Evolutionary conservation across 179 eudicot genomes (phyloP).

Genomic region (Spergularia azorica): DNA sequence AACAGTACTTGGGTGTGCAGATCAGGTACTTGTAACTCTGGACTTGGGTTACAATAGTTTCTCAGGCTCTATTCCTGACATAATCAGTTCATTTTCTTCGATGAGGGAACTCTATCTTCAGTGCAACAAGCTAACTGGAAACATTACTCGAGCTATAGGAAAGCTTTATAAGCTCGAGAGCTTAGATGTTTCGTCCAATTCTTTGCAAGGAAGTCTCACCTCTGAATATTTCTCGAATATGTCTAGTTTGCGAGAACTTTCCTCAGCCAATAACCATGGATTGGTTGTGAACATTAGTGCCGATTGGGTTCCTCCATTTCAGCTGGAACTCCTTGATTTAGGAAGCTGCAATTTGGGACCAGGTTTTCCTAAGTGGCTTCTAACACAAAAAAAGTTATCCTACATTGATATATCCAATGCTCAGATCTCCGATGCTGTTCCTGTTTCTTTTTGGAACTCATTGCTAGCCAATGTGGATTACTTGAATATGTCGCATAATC

Average conservation of each 20-base stretch:
- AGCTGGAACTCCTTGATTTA: not conserved
- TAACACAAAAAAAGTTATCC: not conserved
- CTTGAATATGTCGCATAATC: conserved; percentile 38
- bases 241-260: conserved; percentile 1
- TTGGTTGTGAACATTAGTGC: conserved; percentile 13
- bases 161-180: conserved; percentile 7
- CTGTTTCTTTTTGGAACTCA: conserved; percentile 37
- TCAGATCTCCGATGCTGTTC: conserved; percentile 31
- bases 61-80: conserved; percentile 23
- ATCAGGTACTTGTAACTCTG: not conserved
- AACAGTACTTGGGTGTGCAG: not conserved
- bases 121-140: conserved; percentile 4
- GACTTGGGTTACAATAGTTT: not conserved
- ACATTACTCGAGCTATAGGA: conserved; percentile 14
- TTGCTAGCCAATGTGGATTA: not conserved
- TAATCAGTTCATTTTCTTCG: conserved; percentile 13
- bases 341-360: conserved; percentile 36
- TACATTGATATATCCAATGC: conserved; percentile 29
- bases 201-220: conserved; percentile 6
- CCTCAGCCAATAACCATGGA: conserved; percentile 7
- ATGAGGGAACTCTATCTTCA: not conserved
- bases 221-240: conserved; percentile 20
- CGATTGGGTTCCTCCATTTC: conserved; percentile 40
- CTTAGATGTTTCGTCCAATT: conserved; percentile 9
- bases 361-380: conserved; percentile 38